Percentiles rank a stretch among this genome's conserved stretches.
These are phyloP conservation scores for Paramecium pentaurelia DNA, from an alignment of 73 alveolate genomes.

Conservation along the genomic window DNA sequence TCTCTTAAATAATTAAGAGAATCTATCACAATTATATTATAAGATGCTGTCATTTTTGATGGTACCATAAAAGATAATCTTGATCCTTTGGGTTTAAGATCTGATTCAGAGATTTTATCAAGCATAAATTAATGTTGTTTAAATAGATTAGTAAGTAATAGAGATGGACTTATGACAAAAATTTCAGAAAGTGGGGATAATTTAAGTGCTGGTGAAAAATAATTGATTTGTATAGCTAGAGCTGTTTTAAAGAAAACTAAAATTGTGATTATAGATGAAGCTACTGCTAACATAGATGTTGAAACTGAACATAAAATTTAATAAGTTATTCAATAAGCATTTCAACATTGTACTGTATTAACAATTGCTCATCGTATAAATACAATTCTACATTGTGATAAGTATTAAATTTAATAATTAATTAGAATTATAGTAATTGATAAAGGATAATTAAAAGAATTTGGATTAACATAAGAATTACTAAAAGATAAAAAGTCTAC, in stretches of 20 bases:
- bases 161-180: conserved; percentile 74
- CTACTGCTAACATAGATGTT: conserved; percentile 80
- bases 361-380: conserved; percentile 83
- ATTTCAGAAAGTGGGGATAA: conserved; percentile 88
- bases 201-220: conserved; percentile 92
- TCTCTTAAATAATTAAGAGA: conserved; percentile 78
- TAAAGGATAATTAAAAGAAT: conserved; percentile 61
- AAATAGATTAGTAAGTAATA: conserved; percentile 73
- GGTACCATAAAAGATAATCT: conserved; percentile 86
- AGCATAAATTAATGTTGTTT: conserved; percentile 76
- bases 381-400: conserved; percentile 73
- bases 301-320: conserved; percentile 76
- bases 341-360: conserved; percentile 71
- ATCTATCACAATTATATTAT: conserved; percentile 85
- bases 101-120: conserved; percentile 68
- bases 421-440: conserved; percentile 67
- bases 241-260: conserved; percentile 66
- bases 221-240: conserved; percentile 79
- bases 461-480: conserved; percentile 3
- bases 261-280: conserved; percentile 81
- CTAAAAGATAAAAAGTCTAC: neutral
- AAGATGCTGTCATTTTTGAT: conserved; percentile 87
- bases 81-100: conserved; percentile 76
- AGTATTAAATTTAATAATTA: neutral
- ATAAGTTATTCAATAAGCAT: conserved; percentile 65